Evolutionary conservation across 257 asterid genomes (phyloP).

Genomic region (Solanum bulbocastanum): DNA sequence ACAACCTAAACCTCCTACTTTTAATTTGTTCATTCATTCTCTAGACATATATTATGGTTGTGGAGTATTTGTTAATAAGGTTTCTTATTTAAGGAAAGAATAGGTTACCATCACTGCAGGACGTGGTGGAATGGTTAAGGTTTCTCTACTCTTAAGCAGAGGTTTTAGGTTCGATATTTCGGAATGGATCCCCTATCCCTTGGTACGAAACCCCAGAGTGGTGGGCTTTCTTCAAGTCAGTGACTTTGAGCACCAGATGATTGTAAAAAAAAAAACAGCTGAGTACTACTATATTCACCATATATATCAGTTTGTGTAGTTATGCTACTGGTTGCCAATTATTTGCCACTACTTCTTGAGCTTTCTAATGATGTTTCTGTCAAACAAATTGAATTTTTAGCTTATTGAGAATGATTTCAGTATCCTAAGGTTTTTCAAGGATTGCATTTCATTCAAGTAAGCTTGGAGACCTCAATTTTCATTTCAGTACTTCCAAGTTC

Average conservation of each 20-base stretch:
- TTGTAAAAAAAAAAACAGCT: neutral
- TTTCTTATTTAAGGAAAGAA: neutral
- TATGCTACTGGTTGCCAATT: neutral
- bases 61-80: neutral
- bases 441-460: constrained; percentile 7
- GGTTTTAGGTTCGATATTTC: neutral
- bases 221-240: neutral
- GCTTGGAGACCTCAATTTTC: constrained; percentile 47
- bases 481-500: constrained; percentile 26
- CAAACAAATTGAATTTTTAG: neutral
- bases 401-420: neutral
- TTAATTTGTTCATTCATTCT: neutral
- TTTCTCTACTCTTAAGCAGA: neutral
- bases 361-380: neutral
- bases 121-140: neutral
- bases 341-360: neutral
- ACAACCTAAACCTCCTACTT: neutral
- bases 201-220: neutral
- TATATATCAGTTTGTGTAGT: neutral
- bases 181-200: neutral
- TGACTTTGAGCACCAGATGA: neutral
- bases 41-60: neutral
- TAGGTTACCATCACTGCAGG: neutral
- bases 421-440: neutral
- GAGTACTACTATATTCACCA: neutral